Evolutionary conservation across 2,329 filamentous ascomycete genomes (phyloP).

Genomic region (Beauveria medogensis): DNA sequence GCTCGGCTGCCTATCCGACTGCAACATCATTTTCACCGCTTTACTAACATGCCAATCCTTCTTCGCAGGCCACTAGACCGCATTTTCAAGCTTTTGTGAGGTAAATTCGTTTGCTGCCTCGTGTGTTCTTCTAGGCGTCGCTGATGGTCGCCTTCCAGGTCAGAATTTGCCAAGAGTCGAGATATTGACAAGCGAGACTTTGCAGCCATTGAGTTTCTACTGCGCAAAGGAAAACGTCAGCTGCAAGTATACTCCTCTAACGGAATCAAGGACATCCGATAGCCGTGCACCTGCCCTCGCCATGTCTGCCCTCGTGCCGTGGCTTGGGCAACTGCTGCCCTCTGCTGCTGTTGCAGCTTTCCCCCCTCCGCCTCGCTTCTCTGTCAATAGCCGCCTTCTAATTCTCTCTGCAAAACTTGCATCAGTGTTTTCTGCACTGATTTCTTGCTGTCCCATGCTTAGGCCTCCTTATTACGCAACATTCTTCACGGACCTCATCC

Average conservation of each 20-base stretch:
- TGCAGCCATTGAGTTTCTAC: slow-evolving; percentile 71
- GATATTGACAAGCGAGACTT: slow-evolving; percentile 77
- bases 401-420: not conserved
- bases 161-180: slow-evolving; percentile 68
- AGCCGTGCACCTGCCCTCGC: slow-evolving; percentile 12
- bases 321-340: not conserved
- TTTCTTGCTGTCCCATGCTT: slow-evolving; percentile 12
- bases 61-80: slow-evolving; percentile 40
- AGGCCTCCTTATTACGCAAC: slow-evolving; percentile 10
- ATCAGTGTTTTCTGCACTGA: slow-evolving; percentile 2
- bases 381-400: not conserved
- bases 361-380: not conserved
- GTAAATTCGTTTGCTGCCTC: slow-evolving; percentile 29
- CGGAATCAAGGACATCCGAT: slow-evolving; percentile 67
- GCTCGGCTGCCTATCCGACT: not conserved
- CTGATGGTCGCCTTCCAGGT: slow-evolving; percentile 32
- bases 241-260: slow-evolving; percentile 74
- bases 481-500: slow-evolving; percentile 10
- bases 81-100: slow-evolving; percentile 59
- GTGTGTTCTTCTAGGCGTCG: not conserved
- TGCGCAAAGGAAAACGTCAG: slow-evolving; percentile 74
- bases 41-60: slow-evolving; percentile 13
- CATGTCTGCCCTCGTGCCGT: not conserved
- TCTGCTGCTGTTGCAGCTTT: not conserved
- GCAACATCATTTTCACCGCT: slow-evolving; percentile 1